Conservation (phyloP, 2,329 filamentous ascomycete species). For the Zymoseptoria pseudotritici region DNA sequence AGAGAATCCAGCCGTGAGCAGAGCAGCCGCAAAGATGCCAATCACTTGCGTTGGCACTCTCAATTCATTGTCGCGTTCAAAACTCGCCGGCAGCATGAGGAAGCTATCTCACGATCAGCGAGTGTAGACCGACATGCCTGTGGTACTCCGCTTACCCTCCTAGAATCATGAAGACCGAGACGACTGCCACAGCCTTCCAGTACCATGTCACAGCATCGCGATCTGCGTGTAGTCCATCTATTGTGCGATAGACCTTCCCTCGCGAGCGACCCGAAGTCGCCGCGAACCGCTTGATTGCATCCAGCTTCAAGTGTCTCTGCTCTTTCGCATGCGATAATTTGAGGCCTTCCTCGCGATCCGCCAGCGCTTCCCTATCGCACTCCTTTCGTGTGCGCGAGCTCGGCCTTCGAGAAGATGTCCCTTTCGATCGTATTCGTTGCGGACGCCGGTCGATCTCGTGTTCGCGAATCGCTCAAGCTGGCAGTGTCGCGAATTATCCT, state of each 20-base stretch:
- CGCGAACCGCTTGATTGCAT: neutral
- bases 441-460: neutral
- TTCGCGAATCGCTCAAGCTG: neutral
- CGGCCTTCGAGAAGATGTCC: no score
- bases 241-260: slow-evolving; percentile 23
- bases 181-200: slow-evolving; percentile 39
- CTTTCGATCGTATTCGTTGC: neutral
- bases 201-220: slow-evolving; percentile 36
- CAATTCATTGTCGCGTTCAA: slow-evolving; percentile 33
- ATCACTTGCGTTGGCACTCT: slow-evolving; percentile 35
- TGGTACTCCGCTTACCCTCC: slow-evolving; percentile 35
- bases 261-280: slow-evolving; percentile 5
- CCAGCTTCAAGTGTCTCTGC: neutral
- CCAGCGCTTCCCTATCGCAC: neutral
- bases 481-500: neutral
- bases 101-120: slow-evolving; percentile 32
- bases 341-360: neutral
- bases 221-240: slow-evolving; percentile 20
- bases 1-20: slow-evolving; percentile 42
- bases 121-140: slow-evolving; percentile 3
- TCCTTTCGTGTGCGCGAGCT: neutral
- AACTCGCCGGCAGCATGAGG: slow-evolving; percentile 43
- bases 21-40: slow-evolving; percentile 40
- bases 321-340: neutral
- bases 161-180: slow-evolving; percentile 41